These are phyloP conservation scores for Cutaneotrichosporon mucoides DNA, from an alignment of 1,284 basidiomycete species.

Conservation along the genomic window DNA sequence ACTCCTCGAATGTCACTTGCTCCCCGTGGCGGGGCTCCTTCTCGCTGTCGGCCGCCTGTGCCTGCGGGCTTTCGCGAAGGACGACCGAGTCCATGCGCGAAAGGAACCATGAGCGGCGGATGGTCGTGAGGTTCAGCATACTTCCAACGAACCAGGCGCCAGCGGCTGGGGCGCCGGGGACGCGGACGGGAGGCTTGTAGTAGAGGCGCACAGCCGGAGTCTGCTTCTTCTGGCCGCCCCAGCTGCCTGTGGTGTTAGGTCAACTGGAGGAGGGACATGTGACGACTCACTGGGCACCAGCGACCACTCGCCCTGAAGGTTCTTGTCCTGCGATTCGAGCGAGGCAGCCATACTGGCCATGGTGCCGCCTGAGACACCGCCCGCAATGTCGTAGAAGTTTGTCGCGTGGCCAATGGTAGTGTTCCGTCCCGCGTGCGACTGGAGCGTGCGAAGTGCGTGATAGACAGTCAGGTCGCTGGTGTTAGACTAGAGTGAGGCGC, in stretches of 20 bases:
- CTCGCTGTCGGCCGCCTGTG: not conserved
- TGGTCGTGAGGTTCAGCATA: conserved; percentile 60
- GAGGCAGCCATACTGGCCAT: conserved; percentile 56
- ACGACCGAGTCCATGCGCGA: conserved; percentile 48
- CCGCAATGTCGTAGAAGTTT: conserved; percentile 55
- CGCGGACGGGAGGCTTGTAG: conserved; percentile 7
- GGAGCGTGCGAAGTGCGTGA: conserved; percentile 53
- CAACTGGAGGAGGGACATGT: too few species aligned
- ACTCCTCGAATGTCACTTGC: conserved; percentile 71
- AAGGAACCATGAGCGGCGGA: conserved; percentile 74
- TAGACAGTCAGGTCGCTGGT: conserved; percentile 58
- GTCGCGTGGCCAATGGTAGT: conserved; percentile 50
- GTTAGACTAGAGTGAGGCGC: not conserved
- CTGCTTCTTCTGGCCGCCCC: not conserved
- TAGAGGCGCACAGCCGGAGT: not conserved
- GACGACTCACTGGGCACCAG: conserved; percentile 14
- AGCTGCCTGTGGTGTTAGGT: too few species aligned
- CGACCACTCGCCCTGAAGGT: conserved; percentile 40
- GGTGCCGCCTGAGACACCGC: conserved; percentile 67
- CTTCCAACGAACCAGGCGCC: conserved; percentile 65
- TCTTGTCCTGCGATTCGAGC: conserved; percentile 44
- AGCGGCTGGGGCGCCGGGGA: conserved; percentile 10
- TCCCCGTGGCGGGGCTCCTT: conserved; percentile 56
- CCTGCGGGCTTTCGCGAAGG: conserved; percentile 2
- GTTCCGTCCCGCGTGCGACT: conserved; percentile 36